These are phyloP conservation scores for Cyclostephanos tholiformis DNA, from an alignment of 108 stramenopile genomes.

Conservation along the genomic window DNA sequence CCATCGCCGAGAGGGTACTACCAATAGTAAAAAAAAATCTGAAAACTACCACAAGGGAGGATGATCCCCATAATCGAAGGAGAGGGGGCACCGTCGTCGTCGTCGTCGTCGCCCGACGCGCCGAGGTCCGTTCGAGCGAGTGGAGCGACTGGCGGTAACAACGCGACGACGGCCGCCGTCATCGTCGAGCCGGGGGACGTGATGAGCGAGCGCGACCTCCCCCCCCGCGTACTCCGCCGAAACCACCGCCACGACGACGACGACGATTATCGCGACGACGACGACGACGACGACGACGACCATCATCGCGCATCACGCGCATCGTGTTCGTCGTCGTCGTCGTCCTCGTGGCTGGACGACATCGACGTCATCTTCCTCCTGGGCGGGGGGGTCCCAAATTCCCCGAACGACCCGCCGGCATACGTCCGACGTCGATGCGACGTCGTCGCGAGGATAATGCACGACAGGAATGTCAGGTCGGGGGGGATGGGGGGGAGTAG, in stretches of 20 bases:
- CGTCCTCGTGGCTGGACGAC: slow-evolving; percentile 46
- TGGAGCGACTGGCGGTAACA: no score
- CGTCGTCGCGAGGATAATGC: slow-evolving; percentile 29
- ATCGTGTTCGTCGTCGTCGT: slow-evolving; percentile 22
- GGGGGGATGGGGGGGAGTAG: not conserved
- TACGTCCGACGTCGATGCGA: slow-evolving; percentile 65
- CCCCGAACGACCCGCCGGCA: slow-evolving; percentile 62
- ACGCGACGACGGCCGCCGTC: no score
- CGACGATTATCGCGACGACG: slow-evolving; percentile 35
- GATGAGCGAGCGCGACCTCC: slow-evolving; percentile 51
- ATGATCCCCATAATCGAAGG: no score
- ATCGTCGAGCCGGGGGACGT: slow-evolving; percentile 48
- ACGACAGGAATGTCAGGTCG: not conserved
- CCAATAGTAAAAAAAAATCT: no score
- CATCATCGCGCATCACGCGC: no score
- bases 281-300: not conserved
- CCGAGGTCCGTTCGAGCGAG: no score
- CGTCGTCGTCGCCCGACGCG: no score
- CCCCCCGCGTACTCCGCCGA: slow-evolving; percentile 22
- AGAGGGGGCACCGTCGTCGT: no score
- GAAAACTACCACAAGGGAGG: no score
- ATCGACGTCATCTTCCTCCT: slow-evolving; percentile 79
- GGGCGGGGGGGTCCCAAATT: slow-evolving; percentile 77
- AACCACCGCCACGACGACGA: slow-evolving; percentile 3
- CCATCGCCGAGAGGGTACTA: no score